Percentiles rank a stretch among this genome's conserved stretches.
phyloP scores from a whole-genome alignment of 1,284 basidiomycete species.

The Malassezia psittaci region DNA sequence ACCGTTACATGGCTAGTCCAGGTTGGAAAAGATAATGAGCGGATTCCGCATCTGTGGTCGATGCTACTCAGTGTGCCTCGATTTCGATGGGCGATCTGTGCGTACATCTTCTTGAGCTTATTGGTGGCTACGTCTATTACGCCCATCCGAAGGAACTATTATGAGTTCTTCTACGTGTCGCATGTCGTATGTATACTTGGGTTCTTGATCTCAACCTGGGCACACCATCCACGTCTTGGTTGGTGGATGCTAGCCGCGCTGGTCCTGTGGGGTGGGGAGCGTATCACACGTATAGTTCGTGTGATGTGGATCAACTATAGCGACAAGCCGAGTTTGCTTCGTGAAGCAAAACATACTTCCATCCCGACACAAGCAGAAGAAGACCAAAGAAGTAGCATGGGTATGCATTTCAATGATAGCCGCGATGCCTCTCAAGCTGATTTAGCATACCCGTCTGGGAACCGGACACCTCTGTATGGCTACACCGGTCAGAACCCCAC shows the following conservation, averaged over 20 bases:
- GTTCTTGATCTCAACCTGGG: constrained; percentile 41
- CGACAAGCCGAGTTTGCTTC: not conserved
- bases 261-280: constrained; percentile 55
- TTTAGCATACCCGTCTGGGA: not conserved
- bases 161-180: constrained; percentile 65
- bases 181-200: constrained; percentile 55
- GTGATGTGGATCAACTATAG: constrained; percentile 13
- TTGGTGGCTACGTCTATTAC: constrained; percentile 59
- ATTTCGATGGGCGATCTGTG: constrained; percentile 65
- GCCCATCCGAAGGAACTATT: constrained; percentile 59
- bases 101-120: constrained; percentile 61
- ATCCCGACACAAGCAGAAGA: not conserved
- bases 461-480: not conserved
- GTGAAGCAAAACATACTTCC: not conserved
- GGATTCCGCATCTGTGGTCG: constrained; percentile 55
- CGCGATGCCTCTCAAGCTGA: not conserved
- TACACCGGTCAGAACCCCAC: not conserved
- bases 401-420: not conserved
- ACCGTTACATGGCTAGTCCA: constrained; percentile 68
- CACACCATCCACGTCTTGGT: constrained; percentile 53
- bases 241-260: constrained; percentile 57
- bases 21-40: constrained; percentile 53
- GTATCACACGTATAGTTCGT: constrained; percentile 5
- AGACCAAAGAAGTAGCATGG: not conserved
- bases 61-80: constrained; percentile 61